Evolutionary conservation across 2,329 filamentous ascomycete genomes (phyloP).

Genomic region (Pseudogymnoascus sp.): DNA sequence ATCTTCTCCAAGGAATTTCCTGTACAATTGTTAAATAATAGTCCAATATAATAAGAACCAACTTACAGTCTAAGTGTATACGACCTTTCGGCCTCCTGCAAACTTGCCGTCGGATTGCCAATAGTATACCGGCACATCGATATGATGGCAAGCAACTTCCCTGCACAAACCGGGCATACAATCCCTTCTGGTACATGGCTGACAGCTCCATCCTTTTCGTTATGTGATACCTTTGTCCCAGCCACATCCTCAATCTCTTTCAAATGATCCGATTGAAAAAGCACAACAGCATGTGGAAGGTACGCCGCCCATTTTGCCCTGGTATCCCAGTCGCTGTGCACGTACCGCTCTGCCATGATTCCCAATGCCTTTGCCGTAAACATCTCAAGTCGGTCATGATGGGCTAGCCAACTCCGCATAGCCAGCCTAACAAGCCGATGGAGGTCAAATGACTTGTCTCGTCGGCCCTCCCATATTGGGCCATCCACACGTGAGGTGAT

Average conservation of each 20-base stretch:
- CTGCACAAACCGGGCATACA: neutral
- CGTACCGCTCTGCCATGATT: neutral
- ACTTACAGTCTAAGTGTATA: neutral
- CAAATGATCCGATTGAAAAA: neutral
- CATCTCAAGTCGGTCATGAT: neutral
- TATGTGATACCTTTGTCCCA: neutral
- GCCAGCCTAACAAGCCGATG: slow-evolving; percentile 30
- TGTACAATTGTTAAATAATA: neutral
- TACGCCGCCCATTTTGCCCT: neutral
- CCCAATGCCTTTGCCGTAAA: neutral
- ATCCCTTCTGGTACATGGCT: neutral
- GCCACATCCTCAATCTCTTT: neutral
- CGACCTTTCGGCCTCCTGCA: neutral
- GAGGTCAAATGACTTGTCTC: slow-evolving; percentile 21
- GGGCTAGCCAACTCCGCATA: slow-evolving; percentile 26
- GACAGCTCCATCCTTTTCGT: neutral
- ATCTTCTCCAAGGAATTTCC: neutral
- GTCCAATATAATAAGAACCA: neutral
- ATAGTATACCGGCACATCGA: neutral
- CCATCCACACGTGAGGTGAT: slow-evolving; percentile 17
- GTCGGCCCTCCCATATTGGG: neutral
- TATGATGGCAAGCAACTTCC: neutral
- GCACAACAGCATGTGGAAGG: neutral
- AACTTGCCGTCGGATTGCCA: neutral
- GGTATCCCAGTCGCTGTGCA: neutral